phyloP scores from a whole-genome alignment of 768 basidiomycete species.

The Lentinula boryana region DNA sequence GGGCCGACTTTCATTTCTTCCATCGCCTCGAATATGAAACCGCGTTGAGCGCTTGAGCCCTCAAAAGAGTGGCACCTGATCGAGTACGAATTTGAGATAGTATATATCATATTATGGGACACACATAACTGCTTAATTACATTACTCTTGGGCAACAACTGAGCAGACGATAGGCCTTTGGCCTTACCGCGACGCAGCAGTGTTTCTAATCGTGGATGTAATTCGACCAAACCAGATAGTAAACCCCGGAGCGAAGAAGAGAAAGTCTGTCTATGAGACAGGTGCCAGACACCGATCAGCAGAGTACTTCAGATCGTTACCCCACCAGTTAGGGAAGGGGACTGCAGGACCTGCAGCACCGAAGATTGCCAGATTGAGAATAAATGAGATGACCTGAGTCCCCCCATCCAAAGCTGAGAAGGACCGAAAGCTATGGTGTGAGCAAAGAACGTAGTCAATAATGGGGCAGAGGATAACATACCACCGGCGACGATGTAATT shows the following conservation, averaged over 20 bases:
- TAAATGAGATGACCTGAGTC: slow-evolving; percentile 28
- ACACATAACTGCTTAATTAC: not conserved
- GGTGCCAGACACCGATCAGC: slow-evolving; percentile 2
- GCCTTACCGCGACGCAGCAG: not conserved
- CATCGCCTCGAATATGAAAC: too few species aligned
- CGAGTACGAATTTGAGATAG: not conserved
- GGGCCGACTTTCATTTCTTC: too few species aligned
- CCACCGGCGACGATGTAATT: slow-evolving; percentile 29
- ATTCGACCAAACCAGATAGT: not conserved
- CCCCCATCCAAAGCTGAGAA: slow-evolving; percentile 30
- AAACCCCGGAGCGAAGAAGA: not conserved
- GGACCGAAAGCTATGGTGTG: not conserved
- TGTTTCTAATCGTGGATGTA: not conserved
- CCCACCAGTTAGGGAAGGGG: slow-evolving; percentile 13
- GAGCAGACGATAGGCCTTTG: not conserved
- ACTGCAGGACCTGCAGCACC: slow-evolving; percentile 4
- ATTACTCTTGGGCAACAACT: not conserved
- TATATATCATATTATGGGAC: not conserved
- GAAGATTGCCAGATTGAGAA: slow-evolving; percentile 19
- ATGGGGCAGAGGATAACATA: not conserved
- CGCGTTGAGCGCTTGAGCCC: too few species aligned
- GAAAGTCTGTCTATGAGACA: not conserved
- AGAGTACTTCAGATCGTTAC: slow-evolving; percentile 12
- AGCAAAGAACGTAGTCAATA: not conserved
- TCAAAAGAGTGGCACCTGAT: not conserved